Evolutionary conservation across 257 asterid genomes (phyloP), one percentile per base, ranked within the genome.

Genomic region (Solanum gracilifrons): DNA sequence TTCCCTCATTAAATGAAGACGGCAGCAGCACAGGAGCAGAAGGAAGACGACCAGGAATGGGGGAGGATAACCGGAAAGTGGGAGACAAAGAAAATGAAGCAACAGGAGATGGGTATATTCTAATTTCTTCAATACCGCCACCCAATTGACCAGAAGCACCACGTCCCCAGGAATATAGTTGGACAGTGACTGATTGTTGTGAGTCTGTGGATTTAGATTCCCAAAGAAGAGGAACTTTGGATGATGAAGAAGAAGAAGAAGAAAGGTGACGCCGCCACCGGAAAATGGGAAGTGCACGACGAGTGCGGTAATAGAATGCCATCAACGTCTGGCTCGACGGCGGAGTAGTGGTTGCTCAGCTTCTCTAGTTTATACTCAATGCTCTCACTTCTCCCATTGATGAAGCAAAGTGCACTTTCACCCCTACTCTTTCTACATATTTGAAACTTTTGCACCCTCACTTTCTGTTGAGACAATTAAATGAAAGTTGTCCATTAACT

Each of bases 121-220:
- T 91, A 85, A 90, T 89, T 92, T 94, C 98, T 88, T 97, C 99
- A 23, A 89, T 91, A 82, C 98, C 99, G 21, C 98, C 96, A 37
- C 99, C 99, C 32, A 97, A 93, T 91, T 97, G 98, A 16, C 99
- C 99, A 18, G 98, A 95, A 82, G 98, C 99, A 85, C 99, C 99
- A 69, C 96, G 98, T 18, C 99, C 99, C 99, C 99, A 97, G 1
- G 99, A 94, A 83, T 92, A 89, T 31, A 97, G 92, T 87, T 97
- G 94, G 85, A 95, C 90, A 20, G 94, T 92, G 16, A 46, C 80
- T 25, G 93, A 23, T 55, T 91, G 86, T 32, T 90, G 29, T 85
- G 89, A 41, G 87, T 62, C 86, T 73, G 86, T 82, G 71, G 76
- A 80, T 88, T 91, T 83, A 86, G 90, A 62, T 87, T 95, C 92